Conservation (phyloP, 1,284 basidiomycete genomes). For the Puccinia hordei region DNA sequence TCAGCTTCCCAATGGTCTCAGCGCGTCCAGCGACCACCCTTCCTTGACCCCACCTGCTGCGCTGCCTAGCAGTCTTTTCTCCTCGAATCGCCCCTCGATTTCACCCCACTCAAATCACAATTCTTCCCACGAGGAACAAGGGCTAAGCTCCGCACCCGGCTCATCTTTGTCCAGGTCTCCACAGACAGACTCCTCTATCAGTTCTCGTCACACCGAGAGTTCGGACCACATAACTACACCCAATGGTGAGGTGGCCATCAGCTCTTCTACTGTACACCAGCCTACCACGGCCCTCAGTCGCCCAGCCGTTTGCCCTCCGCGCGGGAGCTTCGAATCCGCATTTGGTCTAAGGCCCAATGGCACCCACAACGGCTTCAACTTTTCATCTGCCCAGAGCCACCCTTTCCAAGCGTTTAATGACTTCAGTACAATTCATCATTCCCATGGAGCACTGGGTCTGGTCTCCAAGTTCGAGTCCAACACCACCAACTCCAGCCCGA, state of each 20-base stretch:
- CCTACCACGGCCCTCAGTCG: background rate
- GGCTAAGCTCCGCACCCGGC: slow-evolving; percentile 14
- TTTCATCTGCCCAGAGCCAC: slow-evolving; percentile 24
- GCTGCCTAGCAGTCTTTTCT: slow-evolving; percentile 1
- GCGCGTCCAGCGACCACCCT: background rate
- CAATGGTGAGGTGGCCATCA: background rate
- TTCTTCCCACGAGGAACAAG: slow-evolving; percentile 7
- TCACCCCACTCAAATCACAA: slow-evolving; percentile 9
- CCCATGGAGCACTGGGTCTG: background rate
- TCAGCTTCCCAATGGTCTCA: background rate
- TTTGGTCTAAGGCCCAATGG: slow-evolving; percentile 1
- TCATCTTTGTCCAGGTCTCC: slow-evolving; percentile 15
- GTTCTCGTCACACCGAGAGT: slow-evolving; percentile 32
- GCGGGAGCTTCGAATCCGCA: slow-evolving; percentile 2
- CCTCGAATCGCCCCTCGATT: slow-evolving; percentile 11
- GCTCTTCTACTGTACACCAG: background rate
- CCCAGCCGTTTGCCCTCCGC: background rate
- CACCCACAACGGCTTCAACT: background rate
- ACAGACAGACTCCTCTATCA: slow-evolving; percentile 31
- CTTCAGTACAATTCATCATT: slow-evolving; percentile 10
- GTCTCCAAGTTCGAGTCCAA: slow-evolving; percentile 19
- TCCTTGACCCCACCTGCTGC: slow-evolving; percentile 22
- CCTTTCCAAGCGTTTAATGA: slow-evolving; percentile 29
- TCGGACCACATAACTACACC: slow-evolving; percentile 15
- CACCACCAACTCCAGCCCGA: slow-evolving; percentile 31